Base-by-base conservation (phyloP, 192 early-diverging fungal genomes). In the Coemansia furcata region DNA sequence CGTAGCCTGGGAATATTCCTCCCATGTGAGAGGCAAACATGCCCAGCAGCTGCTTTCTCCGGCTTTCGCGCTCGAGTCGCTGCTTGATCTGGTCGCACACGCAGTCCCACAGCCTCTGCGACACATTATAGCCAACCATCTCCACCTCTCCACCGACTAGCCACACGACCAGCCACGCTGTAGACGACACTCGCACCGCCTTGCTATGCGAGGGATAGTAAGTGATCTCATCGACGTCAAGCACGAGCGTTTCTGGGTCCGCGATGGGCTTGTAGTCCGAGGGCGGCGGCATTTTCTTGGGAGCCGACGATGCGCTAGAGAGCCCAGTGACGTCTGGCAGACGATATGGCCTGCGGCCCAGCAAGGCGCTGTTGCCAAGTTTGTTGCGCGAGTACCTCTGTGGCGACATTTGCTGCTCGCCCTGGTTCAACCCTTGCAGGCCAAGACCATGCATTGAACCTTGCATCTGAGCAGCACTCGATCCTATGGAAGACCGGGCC, bases 111-210 rank as follows among this genome's bases (percentile, higher is more conserved):
- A 83, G 68, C 14, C 46, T 54, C 50, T 74, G 59, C n/a, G 80
- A 77, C 32, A 77, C 72, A 42, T 83, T 83, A 66, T 83, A 83
- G 37, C 80, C 80, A 2, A 83, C 80, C 80, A 83, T 83, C 68
- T 83, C 80, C 19, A 83, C 66, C 72, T 83, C 80, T 30, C 80
- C 80, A n/a, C 80, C 80, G 37, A 83, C 69, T 12, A 83, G 63
- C 80, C 80, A 83, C 12, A 83, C 63, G 17, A 74, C 66, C 17
- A 83, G 43, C 80, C 80, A 83, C 0, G 80, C 68, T 39, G 68
- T 72, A 14, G 65, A 69, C 26, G 80, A 71, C 30, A 23, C 69
- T 2, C 46, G 62, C 17, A 49, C 35, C 8, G 46, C 46, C 29
- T 68, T 74, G 63, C 46, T 35, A n/a, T 58, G 58, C 0, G 60